A percentile compares a stretch with the other conserved stretches of the same genome.
phyloP scores from a whole-genome alignment of 2,329 filamentous ascomycete species.

The Lizonia empirigonia region DNA sequence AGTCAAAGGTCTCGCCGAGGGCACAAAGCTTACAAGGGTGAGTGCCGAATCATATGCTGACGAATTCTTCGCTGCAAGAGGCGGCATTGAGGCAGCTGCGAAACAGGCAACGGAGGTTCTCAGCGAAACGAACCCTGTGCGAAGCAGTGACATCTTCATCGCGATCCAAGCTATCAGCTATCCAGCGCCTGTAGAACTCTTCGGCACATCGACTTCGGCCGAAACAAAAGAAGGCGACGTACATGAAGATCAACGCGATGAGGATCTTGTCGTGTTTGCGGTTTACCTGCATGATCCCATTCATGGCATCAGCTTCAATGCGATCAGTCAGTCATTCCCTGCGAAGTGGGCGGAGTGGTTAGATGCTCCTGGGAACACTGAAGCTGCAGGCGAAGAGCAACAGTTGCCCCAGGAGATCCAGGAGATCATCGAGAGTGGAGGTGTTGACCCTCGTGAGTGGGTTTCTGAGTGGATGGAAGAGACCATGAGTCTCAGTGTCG shows the following conservation, averaged over 20 bases:
- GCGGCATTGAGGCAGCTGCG: slow-evolving; percentile 80
- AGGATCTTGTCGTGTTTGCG: slow-evolving; percentile 73
- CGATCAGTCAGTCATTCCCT: slow-evolving; percentile 82
- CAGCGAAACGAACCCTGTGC: slow-evolving; percentile 84
- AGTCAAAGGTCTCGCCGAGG: slow-evolving; percentile 81
- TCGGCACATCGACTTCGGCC: slow-evolving; percentile 61
- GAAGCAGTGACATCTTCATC: slow-evolving; percentile 93
- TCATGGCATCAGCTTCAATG: slow-evolving; percentile 85
- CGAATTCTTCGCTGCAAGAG: slow-evolving; percentile 80
- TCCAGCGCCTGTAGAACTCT: slow-evolving; percentile 68
- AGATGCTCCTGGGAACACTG: slow-evolving; percentile 60
- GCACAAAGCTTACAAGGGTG: slow-evolving; percentile 87
- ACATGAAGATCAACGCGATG: slow-evolving; percentile 61
- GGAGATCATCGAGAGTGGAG: slow-evolving; percentile 75
- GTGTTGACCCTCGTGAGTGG: slow-evolving; percentile 94
- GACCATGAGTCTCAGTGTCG: slow-evolving; percentile 74
- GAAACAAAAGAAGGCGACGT: slow-evolving; percentile 61
- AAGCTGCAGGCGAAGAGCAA: slow-evolving; percentile 52
- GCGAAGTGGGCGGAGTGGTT: slow-evolving; percentile 90
- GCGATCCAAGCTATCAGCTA: slow-evolving; percentile 86
- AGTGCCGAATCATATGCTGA: slow-evolving; percentile 85
- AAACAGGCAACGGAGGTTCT: slow-evolving; percentile 78
- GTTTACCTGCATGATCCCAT: slow-evolving; percentile 85
- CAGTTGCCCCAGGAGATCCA: slow-evolving; percentile 81
- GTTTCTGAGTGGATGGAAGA: slow-evolving; percentile 98